Conservation (phyloP, 192 early-diverging fungal genomes). For the Neocallimastix lanati region DNA sequence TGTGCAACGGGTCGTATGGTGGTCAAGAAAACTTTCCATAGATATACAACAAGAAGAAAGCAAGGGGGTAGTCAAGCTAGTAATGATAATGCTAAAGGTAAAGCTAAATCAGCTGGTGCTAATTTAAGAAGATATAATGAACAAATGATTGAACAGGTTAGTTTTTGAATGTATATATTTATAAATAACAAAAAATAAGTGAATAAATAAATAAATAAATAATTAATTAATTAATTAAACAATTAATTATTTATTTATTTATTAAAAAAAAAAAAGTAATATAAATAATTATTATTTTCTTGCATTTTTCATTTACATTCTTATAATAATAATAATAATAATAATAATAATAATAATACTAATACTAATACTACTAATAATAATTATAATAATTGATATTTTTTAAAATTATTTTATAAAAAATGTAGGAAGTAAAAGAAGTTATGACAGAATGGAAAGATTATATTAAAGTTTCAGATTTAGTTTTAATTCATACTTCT, state of each 20-base stretch:
- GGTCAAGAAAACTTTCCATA: conserved; percentile 81
- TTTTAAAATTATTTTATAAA: neutral
- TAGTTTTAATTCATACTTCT: conserved; percentile 63
- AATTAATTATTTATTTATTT: too few relatives aligned
- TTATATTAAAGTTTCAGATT: conserved; percentile 32
- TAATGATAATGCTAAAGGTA: conserved; percentile 63
- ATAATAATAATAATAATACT: too few relatives aligned
- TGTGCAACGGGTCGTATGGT: conserved; percentile 33
- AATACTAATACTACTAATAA: too few relatives aligned
- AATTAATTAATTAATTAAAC: too few relatives aligned
- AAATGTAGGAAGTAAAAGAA: conserved; percentile 49
- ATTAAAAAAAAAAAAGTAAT: too few relatives aligned
- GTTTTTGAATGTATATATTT: too few relatives aligned
- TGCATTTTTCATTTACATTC: too few relatives aligned
- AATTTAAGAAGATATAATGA: conserved; percentile 83
- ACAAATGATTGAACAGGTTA: conserved; percentile 29
- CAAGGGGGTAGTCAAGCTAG: conserved; percentile 83
- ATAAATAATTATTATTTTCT: too few relatives aligned
- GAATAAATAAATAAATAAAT: too few relatives aligned
- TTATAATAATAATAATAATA: too few relatives aligned
- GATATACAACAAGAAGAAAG: conserved; percentile 89
- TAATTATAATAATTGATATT: too few relatives aligned
- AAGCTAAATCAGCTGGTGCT: conserved; percentile 74
- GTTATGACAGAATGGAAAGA: conserved; percentile 52
- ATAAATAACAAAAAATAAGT: too few relatives aligned